Base-by-base conservation (phyloP, 139 green algal species). In the Tetraselmis striata region DNA sequence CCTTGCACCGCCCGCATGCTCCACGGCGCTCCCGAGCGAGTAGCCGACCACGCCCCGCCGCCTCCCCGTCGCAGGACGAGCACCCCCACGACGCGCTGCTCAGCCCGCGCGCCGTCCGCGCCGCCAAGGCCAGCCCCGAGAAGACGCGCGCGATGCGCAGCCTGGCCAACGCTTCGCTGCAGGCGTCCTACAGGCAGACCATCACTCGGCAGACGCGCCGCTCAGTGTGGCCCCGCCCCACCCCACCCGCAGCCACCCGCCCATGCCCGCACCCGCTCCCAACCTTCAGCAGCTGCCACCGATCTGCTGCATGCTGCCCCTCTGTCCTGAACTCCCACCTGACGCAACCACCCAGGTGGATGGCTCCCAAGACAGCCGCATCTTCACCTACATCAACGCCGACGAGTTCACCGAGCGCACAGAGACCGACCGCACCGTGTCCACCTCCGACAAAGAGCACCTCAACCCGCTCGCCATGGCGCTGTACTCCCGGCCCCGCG, bases 311-410 rank as follows among this genome's bases (percentile, higher is more conserved):
- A n/a, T n/a, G n/a, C n/a, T n/a, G 58, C 58, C 18, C 58, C 58
- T n/a, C 58, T 18, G 58, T 74, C 58, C 58, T 74, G 18, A 18
- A 23, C 58, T 18, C 58, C 58, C 18, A 74, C 18, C 23, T n/a
- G 18, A 23, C 18, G 18, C 18, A 18, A 74, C 18, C 58, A n/a
- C 18, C 23, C 18, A 67, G 45, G 45, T 18, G 45, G 45, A 67
- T 5, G 45, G 0, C 30, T 32, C 29, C 75, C 23, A 81, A 87
- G 83, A 76, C 78, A 78, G 32, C 26, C 59, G 29, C 67, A 85
- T 93, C 58, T 93, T 89, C 83, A 90, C 30, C 24, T 90, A 90
- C 82, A 84, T 92, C 5, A 85, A 92, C 59, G 85, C 81, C 28
- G 89, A 93, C 76, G 83, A 88, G 1, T 92, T 89, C 80, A 88